Percentiles rank a stretch among this genome's conserved stretches.
Evolutionary conservation across 805 yeast genomes (phyloP).

Genomic region (Suhomyces prunicola): DNA sequence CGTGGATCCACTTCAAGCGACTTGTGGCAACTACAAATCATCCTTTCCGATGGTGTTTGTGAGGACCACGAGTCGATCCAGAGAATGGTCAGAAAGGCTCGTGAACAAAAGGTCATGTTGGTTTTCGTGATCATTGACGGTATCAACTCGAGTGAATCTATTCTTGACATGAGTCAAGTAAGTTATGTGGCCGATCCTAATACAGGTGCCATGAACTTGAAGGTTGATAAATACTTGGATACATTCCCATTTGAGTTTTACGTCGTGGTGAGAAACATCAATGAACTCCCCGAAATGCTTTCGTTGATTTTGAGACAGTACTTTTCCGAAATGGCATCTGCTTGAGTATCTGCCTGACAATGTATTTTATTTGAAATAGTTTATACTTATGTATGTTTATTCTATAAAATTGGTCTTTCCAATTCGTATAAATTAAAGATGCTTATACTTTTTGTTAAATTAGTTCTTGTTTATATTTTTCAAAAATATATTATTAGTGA

Average conservation of each 20-base stretch:
- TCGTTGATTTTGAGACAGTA: constrained; percentile 88
- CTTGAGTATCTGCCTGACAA: not conserved
- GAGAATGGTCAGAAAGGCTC: constrained; percentile 82
- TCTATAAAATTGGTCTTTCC: not conserved
- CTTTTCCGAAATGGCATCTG: constrained; percentile 58
- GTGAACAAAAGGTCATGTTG: constrained; percentile 89
- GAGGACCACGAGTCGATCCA: constrained; percentile 87
- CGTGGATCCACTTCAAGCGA: constrained; percentile 48
- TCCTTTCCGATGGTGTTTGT: constrained; percentile 94
- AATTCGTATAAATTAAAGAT: not conserved
- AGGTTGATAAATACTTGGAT: constrained; percentile 83
- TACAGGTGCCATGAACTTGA: constrained; percentile 66
- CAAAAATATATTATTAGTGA: not conserved
- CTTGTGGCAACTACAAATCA: constrained; percentile 90
- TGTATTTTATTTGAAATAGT: not conserved
- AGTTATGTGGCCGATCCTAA: constrained; percentile 64
- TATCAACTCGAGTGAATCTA: constrained; percentile 76
- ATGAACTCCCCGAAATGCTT: constrained; percentile 88
- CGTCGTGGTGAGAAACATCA: constrained; percentile 86
- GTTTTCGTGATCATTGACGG: constrained; percentile 95
- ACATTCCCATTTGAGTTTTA: constrained; percentile 96
- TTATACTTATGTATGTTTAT: not conserved
- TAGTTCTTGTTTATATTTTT: not conserved
- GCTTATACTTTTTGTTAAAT: no score
- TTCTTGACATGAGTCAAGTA: constrained; percentile 93